Base-by-base conservation (phyloP, 768 basidiomycete species). In the Tulasnella sp. region DNA sequence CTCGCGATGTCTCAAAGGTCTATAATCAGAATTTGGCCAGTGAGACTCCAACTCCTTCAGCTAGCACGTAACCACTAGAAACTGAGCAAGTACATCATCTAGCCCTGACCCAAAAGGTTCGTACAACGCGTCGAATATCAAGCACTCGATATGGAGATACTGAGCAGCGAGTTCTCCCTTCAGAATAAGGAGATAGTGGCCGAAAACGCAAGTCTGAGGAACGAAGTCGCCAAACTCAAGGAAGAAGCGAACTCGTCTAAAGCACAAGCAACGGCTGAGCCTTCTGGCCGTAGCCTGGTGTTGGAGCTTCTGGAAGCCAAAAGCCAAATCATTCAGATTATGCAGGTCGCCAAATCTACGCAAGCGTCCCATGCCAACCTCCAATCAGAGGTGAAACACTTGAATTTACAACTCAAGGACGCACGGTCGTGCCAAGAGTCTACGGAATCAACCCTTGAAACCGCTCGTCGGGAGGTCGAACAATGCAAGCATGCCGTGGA, bases 171-270 rank as follows among this genome's bases (percentile, higher is more conserved):
- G 34, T 48, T 21, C 45, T 11, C 25, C 5, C 45, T 21, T 10
- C 45, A 48, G 45, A 48, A 48, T 19, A 19, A 19, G 8, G 45
- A 48, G n/a, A 5, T 48, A 5, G 10, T 19, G 19, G 19, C n/a
- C 19, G 45, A 48, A 19, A 48, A 48, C 19, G 5, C 25, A 7
- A 19, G 7, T 7, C n/a, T 48, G 25, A 19, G n/a, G 45, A 27
- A 48, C 45, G 45, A 48, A 48, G 45, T 48, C 54, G 42, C 42
- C 24, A 22, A 55, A 25, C 54, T 55, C 38, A 44, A 19, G 10
- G 38, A 45, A 55, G 43, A 42, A 4, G 25, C 43, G 9, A 9
- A 30, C 21, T 25, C 24, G 5, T n/a, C 31, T 22, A 53, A n/a
- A 3, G 51, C 29, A 19, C n/a, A 41, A 41, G 15, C 41, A 5